Conservation (phyloP, 768 basidiomycete species). For the Harrya chromipes region DNA sequence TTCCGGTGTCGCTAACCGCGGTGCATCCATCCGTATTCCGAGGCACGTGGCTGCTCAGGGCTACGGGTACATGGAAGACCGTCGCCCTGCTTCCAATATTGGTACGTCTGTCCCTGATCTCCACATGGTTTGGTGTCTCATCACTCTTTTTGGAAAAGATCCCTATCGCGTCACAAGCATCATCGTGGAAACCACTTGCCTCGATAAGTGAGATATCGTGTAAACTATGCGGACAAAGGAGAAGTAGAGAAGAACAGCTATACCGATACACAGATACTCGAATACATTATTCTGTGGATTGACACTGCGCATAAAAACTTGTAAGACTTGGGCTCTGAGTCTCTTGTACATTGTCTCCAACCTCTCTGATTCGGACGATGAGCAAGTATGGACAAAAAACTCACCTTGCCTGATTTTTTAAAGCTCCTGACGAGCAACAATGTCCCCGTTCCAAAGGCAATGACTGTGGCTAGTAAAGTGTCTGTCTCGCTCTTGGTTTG, state of each 20-base stretch:
- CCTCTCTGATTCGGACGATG: background rate
- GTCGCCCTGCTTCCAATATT: slow-evolving; percentile 97
- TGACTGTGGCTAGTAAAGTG: slow-evolving; percentile 70
- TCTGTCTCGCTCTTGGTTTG: slow-evolving; percentile 29
- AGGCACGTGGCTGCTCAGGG: slow-evolving; percentile 90
- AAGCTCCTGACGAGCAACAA: slow-evolving; percentile 59
- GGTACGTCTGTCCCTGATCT: slow-evolving; percentile 48
- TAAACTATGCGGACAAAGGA: slow-evolving; percentile 7
- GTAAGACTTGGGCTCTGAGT: no score
- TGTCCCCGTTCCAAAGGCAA: slow-evolving; percentile 61
- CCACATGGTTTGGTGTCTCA: background rate
- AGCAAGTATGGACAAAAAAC: slow-evolving; percentile 35
- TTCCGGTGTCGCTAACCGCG: slow-evolving; percentile 96
- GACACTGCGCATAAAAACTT: background rate
- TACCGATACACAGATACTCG: slow-evolving; percentile 15
- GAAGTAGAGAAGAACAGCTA: slow-evolving; percentile 15
- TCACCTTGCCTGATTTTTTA: slow-evolving; percentile 64
- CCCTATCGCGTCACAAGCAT: slow-evolving; percentile 93
- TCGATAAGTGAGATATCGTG: slow-evolving; percentile 49
- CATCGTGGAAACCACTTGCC: slow-evolving; percentile 83
- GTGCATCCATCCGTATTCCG: slow-evolving; percentile 95
- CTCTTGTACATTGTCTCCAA: background rate
- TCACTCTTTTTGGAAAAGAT: slow-evolving; percentile 44
- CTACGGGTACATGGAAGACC: slow-evolving; percentile 94
- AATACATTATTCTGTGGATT: slow-evolving; percentile 9